Evolutionary conservation across 2,329 filamentous ascomycete species (phyloP).

Genomic region (Catunica adiposa): DNA sequence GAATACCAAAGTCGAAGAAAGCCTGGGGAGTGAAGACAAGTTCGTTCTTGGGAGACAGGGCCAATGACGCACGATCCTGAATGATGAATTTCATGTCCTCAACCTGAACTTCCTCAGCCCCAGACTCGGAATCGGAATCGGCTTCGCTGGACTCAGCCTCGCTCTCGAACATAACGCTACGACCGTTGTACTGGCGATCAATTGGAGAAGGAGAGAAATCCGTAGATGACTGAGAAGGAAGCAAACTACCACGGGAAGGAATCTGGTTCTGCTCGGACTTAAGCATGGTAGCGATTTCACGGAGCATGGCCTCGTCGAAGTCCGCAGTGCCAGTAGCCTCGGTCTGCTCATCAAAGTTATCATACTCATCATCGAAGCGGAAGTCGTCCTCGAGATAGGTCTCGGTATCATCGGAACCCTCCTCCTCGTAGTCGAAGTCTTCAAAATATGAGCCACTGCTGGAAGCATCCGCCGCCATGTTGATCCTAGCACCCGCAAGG

Average conservation of each 20-base stretch:
- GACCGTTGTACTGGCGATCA: neutral
- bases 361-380: slow-evolving; percentile 22
- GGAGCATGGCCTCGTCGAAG: slow-evolving; percentile 45
- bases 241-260: slow-evolving; percentile 31
- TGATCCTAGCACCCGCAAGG: slow-evolving; percentile 19
- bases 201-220: slow-evolving; percentile 12
- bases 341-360: slow-evolving; percentile 21
- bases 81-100: slow-evolving; percentile 9
- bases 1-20: neutral
- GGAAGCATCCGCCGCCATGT: slow-evolving; percentile 22
- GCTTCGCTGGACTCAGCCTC: slow-evolving; percentile 24
- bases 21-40: slow-evolving; percentile 4
- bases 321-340: slow-evolving; percentile 27
- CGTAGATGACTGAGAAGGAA: slow-evolving; percentile 21
- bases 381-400: slow-evolving; percentile 20
- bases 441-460: slow-evolving; percentile 38
- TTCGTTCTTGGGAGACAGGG: slow-evolving; percentile 2
- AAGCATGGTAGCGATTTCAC: slow-evolving; percentile 46
- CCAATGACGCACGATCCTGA: slow-evolving; percentile 12
- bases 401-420: slow-evolving; percentile 24
- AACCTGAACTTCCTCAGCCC: slow-evolving; percentile 15
- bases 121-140: slow-evolving; percentile 16
- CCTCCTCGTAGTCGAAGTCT: slow-evolving; percentile 42
- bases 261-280: slow-evolving; percentile 32
- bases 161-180: slow-evolving; percentile 16